Percentiles rank a stretch among this genome's conserved stretches.
phyloP scores from a whole-genome alignment of 2,329 filamentous ascomycete genomes.

The Teratosphaeria epicoccoides region DNA sequence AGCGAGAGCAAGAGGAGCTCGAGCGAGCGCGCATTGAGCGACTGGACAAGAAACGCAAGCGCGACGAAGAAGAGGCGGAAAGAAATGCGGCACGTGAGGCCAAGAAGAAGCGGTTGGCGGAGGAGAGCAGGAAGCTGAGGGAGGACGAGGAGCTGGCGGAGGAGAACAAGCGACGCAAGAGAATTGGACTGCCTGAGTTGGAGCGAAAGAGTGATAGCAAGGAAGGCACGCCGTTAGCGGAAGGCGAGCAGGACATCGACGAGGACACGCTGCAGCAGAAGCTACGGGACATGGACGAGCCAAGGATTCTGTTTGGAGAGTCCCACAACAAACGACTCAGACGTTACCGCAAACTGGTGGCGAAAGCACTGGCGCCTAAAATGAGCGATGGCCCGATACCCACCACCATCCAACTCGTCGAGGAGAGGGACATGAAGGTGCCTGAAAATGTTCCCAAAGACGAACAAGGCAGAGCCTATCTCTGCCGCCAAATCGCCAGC shows the following conservation, averaged over 20 bases:
- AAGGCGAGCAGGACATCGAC: slow-evolving; percentile 49
- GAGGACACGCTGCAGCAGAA: slow-evolving; percentile 60
- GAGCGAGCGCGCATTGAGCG: slow-evolving; percentile 62
- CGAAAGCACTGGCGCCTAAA: slow-evolving; percentile 29
- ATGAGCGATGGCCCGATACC: slow-evolving; percentile 71
- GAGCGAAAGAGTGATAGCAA: slow-evolving; percentile 36
- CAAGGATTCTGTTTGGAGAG: slow-evolving; percentile 71
- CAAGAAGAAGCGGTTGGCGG: slow-evolving; percentile 69
- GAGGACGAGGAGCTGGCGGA: slow-evolving; percentile 65
- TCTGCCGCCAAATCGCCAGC: slow-evolving; percentile 80
- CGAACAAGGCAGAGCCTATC: slow-evolving; percentile 53
- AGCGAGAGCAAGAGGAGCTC: slow-evolving; percentile 65
- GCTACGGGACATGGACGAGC: slow-evolving; percentile 63
- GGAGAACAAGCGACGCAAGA: slow-evolving; percentile 61
- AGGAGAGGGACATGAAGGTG: slow-evolving; percentile 84
- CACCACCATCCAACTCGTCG: slow-evolving; percentile 67
- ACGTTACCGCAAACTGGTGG: slow-evolving; percentile 56
- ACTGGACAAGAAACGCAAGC: slow-evolving; percentile 69
- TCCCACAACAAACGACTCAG: slow-evolving; percentile 56
- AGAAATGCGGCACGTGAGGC: slow-evolving; percentile 63
- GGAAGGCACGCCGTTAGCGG: slow-evolving; percentile 17
- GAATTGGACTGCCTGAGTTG: slow-evolving; percentile 70
- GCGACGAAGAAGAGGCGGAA: slow-evolving; percentile 71
- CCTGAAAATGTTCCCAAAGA: slow-evolving; percentile 52
- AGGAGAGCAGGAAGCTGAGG: slow-evolving; percentile 59